Conservation (phyloP, 2,329 filamentous ascomycete species). For the Fusarium sp. region DNA sequence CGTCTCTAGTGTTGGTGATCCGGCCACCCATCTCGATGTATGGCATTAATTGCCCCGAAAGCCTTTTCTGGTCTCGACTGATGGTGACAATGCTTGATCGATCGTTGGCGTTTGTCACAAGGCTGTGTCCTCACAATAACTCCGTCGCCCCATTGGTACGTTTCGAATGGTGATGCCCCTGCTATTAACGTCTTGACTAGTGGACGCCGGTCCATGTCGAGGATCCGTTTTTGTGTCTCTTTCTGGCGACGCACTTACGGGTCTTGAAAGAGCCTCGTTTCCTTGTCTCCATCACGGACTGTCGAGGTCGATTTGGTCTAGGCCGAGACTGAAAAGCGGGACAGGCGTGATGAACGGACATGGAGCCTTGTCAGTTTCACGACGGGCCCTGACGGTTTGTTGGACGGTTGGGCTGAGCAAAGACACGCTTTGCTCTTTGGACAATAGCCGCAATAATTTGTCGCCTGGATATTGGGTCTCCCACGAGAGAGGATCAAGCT, state of each 20-base stretch:
- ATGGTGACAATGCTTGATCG: conserved; percentile 10
- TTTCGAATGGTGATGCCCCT: conserved; percentile 23
- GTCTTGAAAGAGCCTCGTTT: background rate
- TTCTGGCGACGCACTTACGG: conserved; percentile 1
- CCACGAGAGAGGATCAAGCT: conserved; percentile 7
- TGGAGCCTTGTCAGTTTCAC: conserved; percentile 20
- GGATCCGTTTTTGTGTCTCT: conserved; percentile 7
- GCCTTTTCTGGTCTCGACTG: background rate
- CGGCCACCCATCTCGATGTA: conserved; percentile 3
- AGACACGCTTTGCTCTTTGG: conserved; percentile 28
- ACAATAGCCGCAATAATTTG: conserved; percentile 4
- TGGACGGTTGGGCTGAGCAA: conserved; percentile 15
- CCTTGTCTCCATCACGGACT: conserved; percentile 22
- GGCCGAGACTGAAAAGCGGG: conserved; percentile 29
- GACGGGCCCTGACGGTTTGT: conserved; percentile 31
- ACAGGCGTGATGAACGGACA: conserved; percentile 21
- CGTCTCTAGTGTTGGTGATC: conserved; percentile 2
- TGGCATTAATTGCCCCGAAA: background rate
- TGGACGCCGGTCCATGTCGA: conserved; percentile 10
- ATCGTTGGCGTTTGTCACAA: conserved; percentile 32
- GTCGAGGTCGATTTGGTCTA: conserved; percentile 27
- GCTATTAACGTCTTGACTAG: conserved; percentile 26
- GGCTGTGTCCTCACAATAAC: conserved; percentile 12
- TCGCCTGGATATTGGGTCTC: conserved; percentile 3
- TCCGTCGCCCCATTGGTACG: conserved; percentile 34